Percentiles rank a stretch among this genome's conserved stretches.
These are phyloP conservation scores for Penicillium ochrochloron DNA, from an alignment of 495 filamentous ascomycete genomes.

Conservation along the genomic window DNA sequence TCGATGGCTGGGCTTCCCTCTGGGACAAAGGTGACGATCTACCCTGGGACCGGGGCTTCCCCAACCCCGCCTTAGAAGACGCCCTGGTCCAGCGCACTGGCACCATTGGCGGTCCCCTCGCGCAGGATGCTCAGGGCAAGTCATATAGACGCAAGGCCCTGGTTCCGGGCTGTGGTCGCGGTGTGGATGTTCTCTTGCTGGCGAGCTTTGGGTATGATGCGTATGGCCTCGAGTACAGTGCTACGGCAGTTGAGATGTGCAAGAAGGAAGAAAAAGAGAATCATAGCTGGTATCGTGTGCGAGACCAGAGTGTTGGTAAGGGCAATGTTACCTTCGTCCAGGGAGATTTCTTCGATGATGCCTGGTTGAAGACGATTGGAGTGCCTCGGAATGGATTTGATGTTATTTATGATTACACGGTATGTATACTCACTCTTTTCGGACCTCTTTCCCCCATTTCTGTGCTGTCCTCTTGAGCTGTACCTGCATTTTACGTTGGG, in stretches of 20 bases:
- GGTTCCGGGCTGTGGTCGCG: constrained; percentile 76
- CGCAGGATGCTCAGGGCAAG: constrained; percentile 29
- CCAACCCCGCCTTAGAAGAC: constrained; percentile 71
- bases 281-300: constrained; percentile 50
- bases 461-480: constrained; percentile 9
- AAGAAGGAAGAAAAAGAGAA: constrained; percentile 49
- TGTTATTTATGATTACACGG: constrained; percentile 84
- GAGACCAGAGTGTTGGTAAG: constrained; percentile 46
- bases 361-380: constrained; percentile 55
- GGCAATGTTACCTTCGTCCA: constrained; percentile 63
- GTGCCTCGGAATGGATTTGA: constrained; percentile 65
- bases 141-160: constrained; percentile 54
- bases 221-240: constrained; percentile 71
- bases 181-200: constrained; percentile 75
- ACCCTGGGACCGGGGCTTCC: constrained; percentile 71
- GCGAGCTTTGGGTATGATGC: constrained; percentile 72
- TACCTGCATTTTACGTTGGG: not conserved
- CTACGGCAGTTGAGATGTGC: constrained; percentile 58
- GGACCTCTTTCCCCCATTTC: constrained; percentile 6
- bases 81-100: constrained; percentile 51
- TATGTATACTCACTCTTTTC: constrained; percentile 41
- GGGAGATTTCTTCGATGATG: constrained; percentile 76
- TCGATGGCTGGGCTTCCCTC: constrained; percentile 62
- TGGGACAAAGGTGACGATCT: constrained; percentile 64
- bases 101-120: constrained; percentile 50